phyloP scores from a whole-genome alignment of 1,139 yeast species.

The Lizanozyma gosingica region DNA sequence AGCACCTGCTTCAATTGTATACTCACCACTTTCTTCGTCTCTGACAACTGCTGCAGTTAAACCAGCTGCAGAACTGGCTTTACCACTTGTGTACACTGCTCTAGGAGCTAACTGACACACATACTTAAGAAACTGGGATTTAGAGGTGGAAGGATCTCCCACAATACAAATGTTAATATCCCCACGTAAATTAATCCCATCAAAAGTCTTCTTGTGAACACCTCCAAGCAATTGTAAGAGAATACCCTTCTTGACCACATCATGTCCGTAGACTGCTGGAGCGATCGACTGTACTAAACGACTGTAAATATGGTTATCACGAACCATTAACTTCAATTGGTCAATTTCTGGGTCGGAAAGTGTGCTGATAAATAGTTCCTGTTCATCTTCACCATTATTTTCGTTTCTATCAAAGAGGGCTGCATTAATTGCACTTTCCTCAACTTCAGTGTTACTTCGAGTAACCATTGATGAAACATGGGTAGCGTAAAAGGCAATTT shows the following conservation, averaged over 20 bases:
- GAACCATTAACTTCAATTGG: constrained; percentile 86
- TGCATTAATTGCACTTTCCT: constrained; percentile 23
- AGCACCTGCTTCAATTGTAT: constrained; percentile 98
- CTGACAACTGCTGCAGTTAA: constrained; percentile 96
- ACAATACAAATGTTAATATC: constrained; percentile 95
- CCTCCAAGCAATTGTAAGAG: constrained; percentile 88
- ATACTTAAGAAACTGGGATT: constrained; percentile 91
- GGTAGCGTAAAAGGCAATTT: constrained; percentile 84
- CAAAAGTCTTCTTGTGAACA: constrained; percentile 89
- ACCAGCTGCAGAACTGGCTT: constrained; percentile 98
- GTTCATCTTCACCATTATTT: constrained; percentile 50
- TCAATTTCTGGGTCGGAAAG: constrained; percentile 76
- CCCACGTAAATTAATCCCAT: constrained; percentile 93
- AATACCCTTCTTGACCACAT: constrained; percentile 86
- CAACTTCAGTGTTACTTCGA: constrained; percentile 33
- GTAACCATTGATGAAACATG: constrained; percentile 62
- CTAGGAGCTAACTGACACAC: constrained; percentile 90
- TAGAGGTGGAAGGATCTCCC: constrained; percentile 98
- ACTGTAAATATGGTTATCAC: constrained; percentile 77
- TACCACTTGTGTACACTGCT: constrained; percentile 95
- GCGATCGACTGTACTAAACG: constrained; percentile 86
- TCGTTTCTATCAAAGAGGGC: constrained; percentile 4
- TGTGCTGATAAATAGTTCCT: constrained; percentile 71
- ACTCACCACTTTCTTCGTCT: constrained; percentile 97
- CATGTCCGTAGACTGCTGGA: constrained; percentile 97